phyloP scores from a whole-genome alignment of 306 rosid genomes.

The Inga laurina region DNA sequence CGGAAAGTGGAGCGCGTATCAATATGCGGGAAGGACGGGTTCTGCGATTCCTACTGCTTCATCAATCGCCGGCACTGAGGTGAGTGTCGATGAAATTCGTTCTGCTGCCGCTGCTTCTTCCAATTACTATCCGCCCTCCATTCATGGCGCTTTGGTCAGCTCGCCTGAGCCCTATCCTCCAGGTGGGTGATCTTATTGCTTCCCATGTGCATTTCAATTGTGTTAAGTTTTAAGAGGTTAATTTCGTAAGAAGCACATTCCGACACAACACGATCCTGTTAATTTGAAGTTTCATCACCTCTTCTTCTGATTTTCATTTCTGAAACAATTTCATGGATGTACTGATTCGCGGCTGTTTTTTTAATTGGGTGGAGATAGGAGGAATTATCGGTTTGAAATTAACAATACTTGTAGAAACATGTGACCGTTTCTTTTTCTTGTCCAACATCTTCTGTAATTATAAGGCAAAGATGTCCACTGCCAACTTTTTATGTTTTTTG shows the following conservation, averaged over 20 bases:
- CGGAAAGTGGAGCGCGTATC: slow-evolving; percentile 71
- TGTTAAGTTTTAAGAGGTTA: slow-evolving; percentile 29
- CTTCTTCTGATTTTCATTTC: slow-evolving; percentile 24
- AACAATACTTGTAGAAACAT: background rate
- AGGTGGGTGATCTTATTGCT: slow-evolving; percentile 46
- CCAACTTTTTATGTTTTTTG: background rate
- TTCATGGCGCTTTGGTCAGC: slow-evolving; percentile 71
- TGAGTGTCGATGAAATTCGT: slow-evolving; percentile 90
- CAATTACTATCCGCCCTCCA: slow-evolving; percentile 74
- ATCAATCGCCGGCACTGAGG: slow-evolving; percentile 66
- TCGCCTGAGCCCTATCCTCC: slow-evolving; percentile 62
- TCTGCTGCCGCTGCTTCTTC: slow-evolving; percentile 71
- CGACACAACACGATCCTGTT: background rate
- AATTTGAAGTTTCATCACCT: background rate
- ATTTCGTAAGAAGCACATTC: background rate
- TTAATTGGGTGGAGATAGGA: background rate
- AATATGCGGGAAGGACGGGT: slow-evolving; percentile 66
- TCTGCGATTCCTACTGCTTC: slow-evolving; percentile 66
- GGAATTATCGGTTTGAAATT: background rate
- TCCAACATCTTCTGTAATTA: background rate
- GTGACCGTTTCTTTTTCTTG: slow-evolving; percentile 2
- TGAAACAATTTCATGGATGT: background rate
- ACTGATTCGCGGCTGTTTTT: background rate
- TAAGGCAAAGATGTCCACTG: background rate
- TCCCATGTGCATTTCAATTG: slow-evolving; percentile 20